Percentiles rank a stretch among this genome's conserved stretches.
These are phyloP conservation scores for Leccinum imitatum DNA, from an alignment of 768 basidiomycete genomes.

Conservation along the genomic window DNA sequence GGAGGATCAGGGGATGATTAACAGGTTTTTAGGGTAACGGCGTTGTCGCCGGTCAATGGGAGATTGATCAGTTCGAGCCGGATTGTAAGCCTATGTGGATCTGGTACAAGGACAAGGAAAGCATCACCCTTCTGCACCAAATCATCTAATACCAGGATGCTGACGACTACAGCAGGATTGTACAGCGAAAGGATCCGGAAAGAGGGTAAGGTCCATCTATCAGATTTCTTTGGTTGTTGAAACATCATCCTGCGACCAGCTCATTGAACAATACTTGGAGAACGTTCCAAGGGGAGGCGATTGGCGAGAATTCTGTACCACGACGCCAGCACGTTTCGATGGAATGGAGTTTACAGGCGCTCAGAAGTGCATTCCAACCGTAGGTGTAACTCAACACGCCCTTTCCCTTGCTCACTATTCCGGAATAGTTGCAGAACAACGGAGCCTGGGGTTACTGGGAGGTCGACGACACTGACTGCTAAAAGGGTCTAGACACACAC, in stretches of 20 bases:
- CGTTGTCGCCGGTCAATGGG: constrained; percentile 19
- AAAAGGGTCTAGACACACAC: too few species aligned
- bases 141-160: neutral
- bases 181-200: constrained; percentile 23
- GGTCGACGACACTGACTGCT: too few species aligned
- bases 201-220: constrained; percentile 16
- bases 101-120: constrained; percentile 31
- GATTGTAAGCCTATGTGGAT: constrained; percentile 20
- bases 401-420: too few species aligned
- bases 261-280: constrained; percentile 30
- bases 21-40: constrained; percentile 16
- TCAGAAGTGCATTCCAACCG: constrained; percentile 21
- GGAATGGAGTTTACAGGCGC: constrained; percentile 27
- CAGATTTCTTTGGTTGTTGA: neutral
- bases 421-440: too few species aligned
- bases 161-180: constrained; percentile 22
- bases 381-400: neutral
- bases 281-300: constrained; percentile 28
- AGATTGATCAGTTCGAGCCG: too few species aligned
- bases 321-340: constrained; percentile 30
- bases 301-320: constrained; percentile 36
- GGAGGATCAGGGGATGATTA: neutral
- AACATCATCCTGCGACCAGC: constrained; percentile 16
- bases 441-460: too few species aligned
- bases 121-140: neutral